phyloP scores from a whole-genome alignment of 2,329 filamentous ascomycete genomes.

The Zarea fungicola region DNA sequence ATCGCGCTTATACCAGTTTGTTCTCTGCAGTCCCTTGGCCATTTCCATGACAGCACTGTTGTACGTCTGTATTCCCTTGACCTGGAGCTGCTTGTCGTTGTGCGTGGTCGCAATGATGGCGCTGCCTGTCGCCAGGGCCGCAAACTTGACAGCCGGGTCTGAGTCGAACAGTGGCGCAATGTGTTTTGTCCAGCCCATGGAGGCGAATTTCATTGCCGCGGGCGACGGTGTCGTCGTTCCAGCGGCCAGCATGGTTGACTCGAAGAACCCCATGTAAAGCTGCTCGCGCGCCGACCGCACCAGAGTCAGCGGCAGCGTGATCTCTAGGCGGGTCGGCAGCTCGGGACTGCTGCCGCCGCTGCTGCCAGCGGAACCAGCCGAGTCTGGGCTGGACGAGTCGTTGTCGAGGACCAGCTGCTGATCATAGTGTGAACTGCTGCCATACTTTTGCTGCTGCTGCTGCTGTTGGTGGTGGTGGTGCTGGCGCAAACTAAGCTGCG shows the following conservation, averaged over 20 bases:
- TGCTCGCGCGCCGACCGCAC: constrained; percentile 17
- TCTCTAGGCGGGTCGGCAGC: constrained; percentile 2
- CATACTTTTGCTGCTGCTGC: not conserved
- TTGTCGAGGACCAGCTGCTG: not conserved
- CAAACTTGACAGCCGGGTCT: constrained; percentile 16
- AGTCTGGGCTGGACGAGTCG: not conserved
- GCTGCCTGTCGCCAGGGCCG: constrained; percentile 19
- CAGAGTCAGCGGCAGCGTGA: constrained; percentile 9
- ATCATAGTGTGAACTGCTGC: not conserved
- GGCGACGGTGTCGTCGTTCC: constrained; percentile 12
- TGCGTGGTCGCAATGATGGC: constrained; percentile 17
- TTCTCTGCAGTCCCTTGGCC: constrained; percentile 11
- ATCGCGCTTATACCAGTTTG: constrained; percentile 14
- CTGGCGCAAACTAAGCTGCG: not conserved
- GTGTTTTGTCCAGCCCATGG: constrained; percentile 19
- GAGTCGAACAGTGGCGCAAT: constrained; percentile 18
- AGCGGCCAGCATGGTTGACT: constrained; percentile 13
- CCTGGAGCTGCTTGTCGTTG: constrained; percentile 16
- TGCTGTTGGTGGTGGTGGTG: not conserved
- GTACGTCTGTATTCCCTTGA: constrained; percentile 20
- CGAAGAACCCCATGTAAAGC: constrained; percentile 16
- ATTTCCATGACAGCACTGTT: constrained; percentile 17
- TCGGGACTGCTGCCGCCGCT: not conserved
- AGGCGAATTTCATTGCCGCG: constrained; percentile 12
- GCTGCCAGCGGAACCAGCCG: not conserved